phyloP scores from a whole-genome alignment of 2,329 filamentous ascomycete species.

The Pyrenochaeta sp. region DNA sequence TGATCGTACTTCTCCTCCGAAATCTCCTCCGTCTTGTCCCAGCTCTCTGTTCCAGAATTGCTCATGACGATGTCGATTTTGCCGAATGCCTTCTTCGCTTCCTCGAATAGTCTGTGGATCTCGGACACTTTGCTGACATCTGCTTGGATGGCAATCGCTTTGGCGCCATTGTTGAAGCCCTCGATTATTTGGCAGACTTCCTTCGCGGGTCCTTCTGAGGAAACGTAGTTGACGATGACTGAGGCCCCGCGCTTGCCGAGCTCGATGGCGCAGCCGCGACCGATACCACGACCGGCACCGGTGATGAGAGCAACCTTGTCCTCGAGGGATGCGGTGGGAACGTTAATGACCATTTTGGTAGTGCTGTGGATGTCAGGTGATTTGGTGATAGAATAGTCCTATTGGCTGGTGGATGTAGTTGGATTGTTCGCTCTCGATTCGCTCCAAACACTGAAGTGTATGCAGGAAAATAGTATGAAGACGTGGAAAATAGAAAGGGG shows the following conservation, averaged over 20 bases:
- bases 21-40: slow-evolving; percentile 74
- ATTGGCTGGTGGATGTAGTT: slow-evolving; percentile 7
- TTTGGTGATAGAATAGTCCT: slow-evolving; percentile 16
- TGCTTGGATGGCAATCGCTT: slow-evolving; percentile 66
- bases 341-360: slow-evolving; percentile 51
- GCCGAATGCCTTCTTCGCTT: slow-evolving; percentile 55
- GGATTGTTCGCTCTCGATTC: slow-evolving; percentile 3
- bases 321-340: slow-evolving; percentile 60
- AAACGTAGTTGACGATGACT: slow-evolving; percentile 72
- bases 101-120: slow-evolving; percentile 65
- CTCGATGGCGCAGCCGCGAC: slow-evolving; percentile 71
- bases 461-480: neutral
- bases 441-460: neutral
- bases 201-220: slow-evolving; percentile 59
- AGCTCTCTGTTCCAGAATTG: slow-evolving; percentile 69
- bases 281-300: slow-evolving; percentile 71
- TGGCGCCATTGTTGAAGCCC: slow-evolving; percentile 57
- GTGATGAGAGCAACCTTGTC: slow-evolving; percentile 69
- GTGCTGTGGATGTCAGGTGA: slow-evolving; percentile 23
- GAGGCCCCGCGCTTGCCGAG: slow-evolving; percentile 71
- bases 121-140: slow-evolving; percentile 64
- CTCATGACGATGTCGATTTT: slow-evolving; percentile 60
- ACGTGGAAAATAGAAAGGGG: slow-evolving; percentile 4
- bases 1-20: slow-evolving; percentile 75
- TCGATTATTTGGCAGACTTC: slow-evolving; percentile 59